Evolutionary conservation across 768 basidiomycete genomes (phyloP), one percentile per base, ranked within the genome.

Genomic region (Russula ochroleuca): DNA sequence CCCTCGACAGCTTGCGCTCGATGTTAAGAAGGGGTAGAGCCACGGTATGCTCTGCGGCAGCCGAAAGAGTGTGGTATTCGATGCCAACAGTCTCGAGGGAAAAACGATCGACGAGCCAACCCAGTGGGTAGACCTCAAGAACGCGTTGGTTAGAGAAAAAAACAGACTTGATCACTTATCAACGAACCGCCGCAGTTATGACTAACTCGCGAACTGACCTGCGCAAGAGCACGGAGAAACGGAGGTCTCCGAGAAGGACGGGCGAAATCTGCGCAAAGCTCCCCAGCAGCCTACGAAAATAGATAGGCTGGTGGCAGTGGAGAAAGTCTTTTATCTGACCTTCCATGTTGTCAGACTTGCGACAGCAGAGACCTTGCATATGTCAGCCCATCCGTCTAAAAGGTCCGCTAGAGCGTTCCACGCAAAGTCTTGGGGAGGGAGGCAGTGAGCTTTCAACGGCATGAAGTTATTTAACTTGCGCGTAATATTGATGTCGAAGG

Each of bases 401-500:
- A 88, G 70, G 1, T 69, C 72, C 7, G 77, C 72, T 1, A 90
- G 67, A 1, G 77, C 75, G 31, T 78, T 68, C 83, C 86, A 92
- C 0, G 80, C 81, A 2, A 77, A 71, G 35, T 79, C 75, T 52
- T 80, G 74, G 5, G 79, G 68, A 0, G 83, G 83, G 0, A 85
- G 69, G 28, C 77, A 74, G 10, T 90, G 74, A 5, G 83, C 74
- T n/a, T 86, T 83, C 21, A 88, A 80, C 0, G 90, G 90, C 67
- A 88, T 82, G 61, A 82, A 83, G 35, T 83, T 85, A 51, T 83
- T 83, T 2, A 92, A 76, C 31, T 80, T 78, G n/a, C 89, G 84
- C 2, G 83, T 80, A 52, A 90, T 81, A 57, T 80, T 77, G 0
- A 87, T 84, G 68, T 92, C 88, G 53, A 92, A 88, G 1, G 82